Evolutionary conservation across 2,329 filamentous ascomycete genomes (phyloP).

Genomic region (Fusarium tanahbumbuense): DNA sequence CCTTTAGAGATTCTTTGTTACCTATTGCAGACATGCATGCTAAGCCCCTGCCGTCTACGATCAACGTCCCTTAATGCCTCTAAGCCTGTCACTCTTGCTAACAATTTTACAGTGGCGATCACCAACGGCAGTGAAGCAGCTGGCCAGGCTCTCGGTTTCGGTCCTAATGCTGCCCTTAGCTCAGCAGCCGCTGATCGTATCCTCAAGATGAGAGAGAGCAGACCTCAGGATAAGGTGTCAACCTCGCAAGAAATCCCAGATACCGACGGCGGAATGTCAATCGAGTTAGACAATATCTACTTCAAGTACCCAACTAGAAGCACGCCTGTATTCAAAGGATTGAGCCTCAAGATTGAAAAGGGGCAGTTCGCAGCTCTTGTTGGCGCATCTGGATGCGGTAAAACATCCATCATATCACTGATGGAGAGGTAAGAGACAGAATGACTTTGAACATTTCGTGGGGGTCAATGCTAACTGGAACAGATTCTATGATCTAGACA

Average conservation of each 20-base stretch:
- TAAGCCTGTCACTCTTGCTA: neutral
- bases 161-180: conserved; percentile 71
- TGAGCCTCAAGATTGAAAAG: conserved; percentile 73
- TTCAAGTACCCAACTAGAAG: conserved; percentile 72
- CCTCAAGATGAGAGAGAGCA: conserved; percentile 61
- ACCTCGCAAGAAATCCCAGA: conserved; percentile 56
- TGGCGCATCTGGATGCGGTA: conserved; percentile 76
- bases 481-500: conserved; percentile 76
- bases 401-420: conserved; percentile 76
- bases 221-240: conserved; percentile 51
- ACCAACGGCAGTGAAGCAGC: conserved; percentile 70
- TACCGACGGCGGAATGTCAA: conserved; percentile 62
- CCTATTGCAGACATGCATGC: neutral
- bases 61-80: neutral
- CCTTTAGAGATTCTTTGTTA: neutral
- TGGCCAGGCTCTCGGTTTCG: conserved; percentile 66
- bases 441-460: neutral
- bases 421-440: conserved; percentile 59
- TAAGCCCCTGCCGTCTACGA: neutral
- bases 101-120: conserved; percentile 59
- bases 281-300: conserved; percentile 67
- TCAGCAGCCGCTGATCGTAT: conserved; percentile 70
- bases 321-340: conserved; percentile 66
- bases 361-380: conserved; percentile 79
- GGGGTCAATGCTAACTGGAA: conserved; percentile 7